Evolutionary conservation across 1,284 basidiomycete species (phyloP), one percentile per base, ranked within the genome.

Genomic region (Sporisorium scitamineum): DNA sequence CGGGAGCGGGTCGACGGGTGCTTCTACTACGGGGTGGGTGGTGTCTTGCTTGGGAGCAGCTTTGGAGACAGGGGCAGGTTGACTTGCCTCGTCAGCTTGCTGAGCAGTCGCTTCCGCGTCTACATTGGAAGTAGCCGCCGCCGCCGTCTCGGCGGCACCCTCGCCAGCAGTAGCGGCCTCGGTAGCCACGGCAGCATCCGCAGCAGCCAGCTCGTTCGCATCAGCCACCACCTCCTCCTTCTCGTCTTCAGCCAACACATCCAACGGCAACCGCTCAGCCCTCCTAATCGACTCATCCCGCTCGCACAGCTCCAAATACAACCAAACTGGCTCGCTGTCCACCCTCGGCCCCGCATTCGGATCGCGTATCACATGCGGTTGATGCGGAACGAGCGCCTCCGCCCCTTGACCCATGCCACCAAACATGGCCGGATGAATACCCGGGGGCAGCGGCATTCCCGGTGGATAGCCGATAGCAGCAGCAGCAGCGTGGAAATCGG

Each of bases 301-400:
- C 58, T 82, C 82, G 52, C 80, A 80, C 18, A 76, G 72, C 58
- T 84, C 82, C 18, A 85, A 61, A 31, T 81, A 81, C 51, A 81
- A 70, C 82, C 84, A 84, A 2, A 85, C 84, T 0, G 79, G 79
- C 61, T 84, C 83, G 44, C 75, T 81, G 50, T 84, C 82, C 20
- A 85, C 83, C 3, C 82, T 64, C 2, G 82, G 83, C 9, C 83
- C 83, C 0, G 80, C 73, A 20, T 76, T 76, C 6, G 69, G 74
- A 42, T 76, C 74, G 13, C 74, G 54, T 3, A 71, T 51, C 22
- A 76, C 68, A 41, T 70, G 72, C 26, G 72, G 61, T 26, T 62
- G 59, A 18, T 68, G 73, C 18, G 24, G 60, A 26, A 62, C 56
- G 14, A 62, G 16, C n/a, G 55, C 63, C 10, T 69, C 65, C 1